Evolutionary conservation across 2,329 filamentous ascomycete genomes (phyloP), one percentile per base, ranked within the genome.

Genomic region (Aspergillus floridensis): DNA sequence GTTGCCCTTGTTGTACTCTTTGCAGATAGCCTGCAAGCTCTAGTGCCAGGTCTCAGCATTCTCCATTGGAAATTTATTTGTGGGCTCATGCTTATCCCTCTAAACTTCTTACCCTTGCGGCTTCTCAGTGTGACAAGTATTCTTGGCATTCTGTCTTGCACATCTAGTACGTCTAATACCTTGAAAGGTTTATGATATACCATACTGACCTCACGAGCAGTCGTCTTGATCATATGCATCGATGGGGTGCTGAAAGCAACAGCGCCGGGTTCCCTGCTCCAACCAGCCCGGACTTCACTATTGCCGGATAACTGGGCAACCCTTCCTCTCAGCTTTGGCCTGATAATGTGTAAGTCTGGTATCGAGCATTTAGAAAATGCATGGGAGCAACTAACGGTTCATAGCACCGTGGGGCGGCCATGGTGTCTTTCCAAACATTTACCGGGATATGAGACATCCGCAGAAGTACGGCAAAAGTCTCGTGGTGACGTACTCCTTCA

Each of bases 1-100:
- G 93, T 98, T 31, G 93, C 93, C 3, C 82, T 96, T 3, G 85
- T 96, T 32, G 91, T 96, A 21, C 84, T 97, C n/a, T 98, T 98
- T 74, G 91, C 91, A 54, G 95, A 98, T 77, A 96, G 91, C 49
- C 82, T 98, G 67, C 81, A 91, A 68, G 84, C 91, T 14, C 78
- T 98, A 21, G 85, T 97, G 53, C 90, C 92, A 0, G 86, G 84
- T 0, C 77, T 90, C 63, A 86, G 84, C 50, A 78, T 90, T 5
- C 82, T 85, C 0, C 80, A 86, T 61, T 98, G 93, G 93, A 98
- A 98, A 77, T 80, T 93, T 32, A 75, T 96, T 31, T 96, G 92
- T 73, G 88, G 91, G 16, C 61, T 91, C 19, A 80, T 96, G 57
- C 80, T 98, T 65, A 80, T 96, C 59, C 90, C 92, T 12, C 81